Evolutionary conservation across 1,284 basidiomycete species (phyloP), one percentile per base, ranked within the genome.

Genomic region (Tranzscheliella williamsii): DNA sequence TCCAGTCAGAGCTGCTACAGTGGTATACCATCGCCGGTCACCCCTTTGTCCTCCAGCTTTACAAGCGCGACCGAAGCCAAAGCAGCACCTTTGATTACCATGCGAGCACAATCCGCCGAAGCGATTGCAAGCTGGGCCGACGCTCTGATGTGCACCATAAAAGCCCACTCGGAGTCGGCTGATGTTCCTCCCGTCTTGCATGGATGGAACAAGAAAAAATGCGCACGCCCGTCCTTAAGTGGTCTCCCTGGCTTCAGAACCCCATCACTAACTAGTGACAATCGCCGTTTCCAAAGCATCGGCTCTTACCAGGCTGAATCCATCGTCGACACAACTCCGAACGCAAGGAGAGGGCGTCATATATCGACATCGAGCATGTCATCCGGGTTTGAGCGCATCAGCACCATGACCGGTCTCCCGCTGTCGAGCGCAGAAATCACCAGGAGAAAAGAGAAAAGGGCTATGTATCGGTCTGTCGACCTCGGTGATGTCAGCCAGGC

Each of bases 181-280:
- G n/a, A n/a, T n/a, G n/a, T n/a, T n/a, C n/a, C n/a, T n/a, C n/a
- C n/a, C n/a, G n/a, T n/a, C n/a, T n/a, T n/a, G n/a, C n/a, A n/a
- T n/a, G n/a, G n/a, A n/a, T n/a, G n/a, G n/a, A n/a, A n/a, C n/a
- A n/a, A n/a, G n/a, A n/a, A n/a, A n/a, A n/a, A n/a, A n/a, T n/a
- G n/a, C n/a, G n/a, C 33, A 4, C 43, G 48, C 2, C 55, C 48
- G 1, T 42, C 48, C 1, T 21, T 57, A 7, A 27, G 37, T 37
- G 42, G 36, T 21, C 33, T 57, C 8, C 34, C 55, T 13, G 55
- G 55, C 43, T 57, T 57, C 17, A 47, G 48, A 9, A 48, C 48
- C 3, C 36, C 47, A 9, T n/a, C n/a, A n/a, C n/a, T n/a, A n/a
- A n/a, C n/a, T n/a, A n/a, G n/a, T n/a, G n/a, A n/a, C n/a, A n/a